Evolutionary conservation across 1,139 yeast genomes (phyloP), one percentile per base, ranked within the genome.

Genomic region (Zhuliangozyma blackwelliae): DNA sequence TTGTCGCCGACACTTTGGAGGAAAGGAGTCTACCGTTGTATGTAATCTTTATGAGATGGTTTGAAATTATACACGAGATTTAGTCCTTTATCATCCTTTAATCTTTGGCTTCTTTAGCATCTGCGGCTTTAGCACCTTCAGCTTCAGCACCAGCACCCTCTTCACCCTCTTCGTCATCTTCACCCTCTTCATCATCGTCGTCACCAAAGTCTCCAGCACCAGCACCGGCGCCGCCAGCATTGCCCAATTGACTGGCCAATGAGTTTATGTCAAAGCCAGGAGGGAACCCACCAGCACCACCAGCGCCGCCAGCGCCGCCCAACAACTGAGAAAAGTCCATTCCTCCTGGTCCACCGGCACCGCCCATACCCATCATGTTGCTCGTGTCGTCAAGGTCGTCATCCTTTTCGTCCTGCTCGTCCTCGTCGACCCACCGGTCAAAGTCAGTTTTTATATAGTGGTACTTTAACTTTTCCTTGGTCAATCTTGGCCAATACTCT

Each of bases 391-490:
- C 68, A 29, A 72, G 79, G 12, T 68, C 74, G 31, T 66, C 81
- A 7, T 63, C 65, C 29, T 57, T 60, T 48, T 76, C 87, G 32
- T 85, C 88, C 63, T 87, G 96, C 63, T 88, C 96, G 54, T 89
- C 96, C 68, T 88, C 95, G 57, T 88, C 96, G 32, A 84, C 94
- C 98, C 98, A 92, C 63, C 82, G 86, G 68, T 90, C 96, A 55
- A 92, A 92, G 59, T 92, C 98, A 11, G 98, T 92, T 70, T 87
- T 85, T 59, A 92, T 78, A 62, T 77, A 87, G 49, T 77, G 83
- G 47, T 70, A 74, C 57, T 75, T 84, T 50, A 72, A 70, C 66
- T 80, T 85, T 54, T 77, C 87, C 66, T 81, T 86, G 46, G 83
- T 84, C 61, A 85, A 75, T 61, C 95, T 79, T 57, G 90, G 97